Conservation (phyloP, 2,329 filamentous ascomycete species). For the Coleophoma cylindrospora region DNA sequence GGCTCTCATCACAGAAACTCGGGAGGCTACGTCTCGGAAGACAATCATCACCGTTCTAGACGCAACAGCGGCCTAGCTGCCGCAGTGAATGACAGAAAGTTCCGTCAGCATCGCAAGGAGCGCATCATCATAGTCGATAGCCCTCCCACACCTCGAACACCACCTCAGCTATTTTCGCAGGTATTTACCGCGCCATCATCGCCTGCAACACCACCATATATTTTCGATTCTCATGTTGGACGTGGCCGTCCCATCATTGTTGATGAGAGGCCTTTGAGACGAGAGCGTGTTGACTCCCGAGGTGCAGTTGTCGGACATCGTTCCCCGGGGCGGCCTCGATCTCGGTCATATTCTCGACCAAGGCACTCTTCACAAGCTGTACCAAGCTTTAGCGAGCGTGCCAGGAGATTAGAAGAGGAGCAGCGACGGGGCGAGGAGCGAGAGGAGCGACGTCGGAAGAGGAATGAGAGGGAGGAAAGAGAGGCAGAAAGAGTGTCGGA, state of each 20-base stretch:
- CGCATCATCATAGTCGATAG: constrained; percentile 39
- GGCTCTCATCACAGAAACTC: constrained; percentile 25
- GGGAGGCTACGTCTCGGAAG: constrained; percentile 29
- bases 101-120: constrained; percentile 30
- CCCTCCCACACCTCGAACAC: constrained; percentile 40
- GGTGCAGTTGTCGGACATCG: constrained; percentile 14
- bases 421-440: constrained; percentile 1
- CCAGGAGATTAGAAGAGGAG: constrained; percentile 9
- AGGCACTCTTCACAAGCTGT: constrained; percentile 18
- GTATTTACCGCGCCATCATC: constrained; percentile 31
- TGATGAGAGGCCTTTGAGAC: constrained; percentile 18
- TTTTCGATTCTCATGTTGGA: constrained; percentile 7
- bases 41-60: constrained; percentile 32
- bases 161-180: constrained; percentile 35
- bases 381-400: constrained; percentile 13
- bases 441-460: constrained; percentile 3
- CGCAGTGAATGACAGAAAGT: constrained; percentile 15
- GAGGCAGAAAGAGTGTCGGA: constrained; percentile 10
- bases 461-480: constrained; percentile 8
- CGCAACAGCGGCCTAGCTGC: constrained; percentile 23
- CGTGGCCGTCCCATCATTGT: constrained; percentile 20
- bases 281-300: constrained; percentile 7
- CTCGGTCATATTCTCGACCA: constrained; percentile 9
- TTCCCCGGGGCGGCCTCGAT: constrained; percentile 4
- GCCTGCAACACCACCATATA: constrained; percentile 15